Evolutionary conservation across 2,329 filamentous ascomycete species (phyloP), one percentile per base, ranked within the genome.

Genomic region (Microsporum ferrugineum): DNA sequence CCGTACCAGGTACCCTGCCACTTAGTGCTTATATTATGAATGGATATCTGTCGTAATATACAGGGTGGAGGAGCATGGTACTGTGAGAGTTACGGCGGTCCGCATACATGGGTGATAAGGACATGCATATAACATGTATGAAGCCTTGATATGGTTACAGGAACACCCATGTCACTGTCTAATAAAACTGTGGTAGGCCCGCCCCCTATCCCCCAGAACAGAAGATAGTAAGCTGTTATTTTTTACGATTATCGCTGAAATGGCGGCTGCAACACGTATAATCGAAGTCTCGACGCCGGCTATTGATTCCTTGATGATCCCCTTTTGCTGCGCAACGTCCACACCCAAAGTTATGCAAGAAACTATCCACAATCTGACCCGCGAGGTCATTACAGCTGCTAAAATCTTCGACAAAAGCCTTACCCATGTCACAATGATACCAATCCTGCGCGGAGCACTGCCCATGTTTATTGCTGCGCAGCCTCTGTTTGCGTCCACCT

Each of bases 281-380:
- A 41, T 60, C 17, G 59, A 60, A 27, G 45, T 60, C 27, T 29
- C 59, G 12, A 39, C 45, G 23, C 33, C 59, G 29, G 12, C 49
- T n/a, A 43, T 60, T 17, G 29, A 38, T 23, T 38, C 45, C 38
- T 27, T 60, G 3, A 60, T 60, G 59, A 8, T 36, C 8, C 45
- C 17, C 17, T 56, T 60, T 36, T 47, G 59, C 59, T 55, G 43
- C 10, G n/a, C 59, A 3, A 12, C 31, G 2, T 60, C 59, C 14
- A 55, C 47, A 12, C 59, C 59, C 6, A 55, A 56, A 23, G 36
- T 49, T 6, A 60, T 60, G 59, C 59, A 60, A 56, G 36, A 60
- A 8, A 60, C 59, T 31, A 34, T 56, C 23, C 45, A 60, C 41
- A 14, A 45, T 4, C 34, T 60, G 3, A 60, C 59, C 36, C 31